Conservation (phyloP, 1,284 basidiomycete genomes). For the Violaceomyces palustris region DNA sequence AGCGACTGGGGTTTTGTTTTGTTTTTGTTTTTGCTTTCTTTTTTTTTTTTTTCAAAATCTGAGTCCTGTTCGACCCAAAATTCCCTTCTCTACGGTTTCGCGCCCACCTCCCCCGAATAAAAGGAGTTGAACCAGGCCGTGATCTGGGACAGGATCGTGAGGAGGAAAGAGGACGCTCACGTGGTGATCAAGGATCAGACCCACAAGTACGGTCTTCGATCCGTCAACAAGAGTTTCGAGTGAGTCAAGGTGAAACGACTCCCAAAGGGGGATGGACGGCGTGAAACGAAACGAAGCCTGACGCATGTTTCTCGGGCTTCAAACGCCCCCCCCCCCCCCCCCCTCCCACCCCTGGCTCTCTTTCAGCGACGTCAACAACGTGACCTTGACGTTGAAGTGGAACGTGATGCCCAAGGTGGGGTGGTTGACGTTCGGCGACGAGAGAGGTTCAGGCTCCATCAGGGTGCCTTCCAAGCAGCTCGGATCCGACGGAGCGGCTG, state of each 20-base stretch:
- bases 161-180: conserved; percentile 68
- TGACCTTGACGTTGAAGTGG: conserved; percentile 75
- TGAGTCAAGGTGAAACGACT: too few relatives aligned
- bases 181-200: conserved; percentile 62
- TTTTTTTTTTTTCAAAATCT: too few relatives aligned
- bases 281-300: too few relatives aligned
- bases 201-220: conserved; percentile 80
- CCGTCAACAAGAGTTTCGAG: conserved; percentile 71
- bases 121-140: conserved; percentile 76
- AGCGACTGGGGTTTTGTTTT: too few relatives aligned
- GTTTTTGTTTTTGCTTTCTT: too few relatives aligned
- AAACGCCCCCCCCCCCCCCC: too few relatives aligned
- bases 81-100: too few relatives aligned
- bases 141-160: conserved; percentile 84
- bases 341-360: too few relatives aligned
- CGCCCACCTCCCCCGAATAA: conserved; percentile 56
- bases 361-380: conserved; percentile 49
- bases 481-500: conserved; percentile 7
- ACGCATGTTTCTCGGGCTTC: too few relatives aligned
- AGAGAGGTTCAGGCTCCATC: conserved; percentile 8
- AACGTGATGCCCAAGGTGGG: conserved; percentile 88
- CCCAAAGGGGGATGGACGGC: too few relatives aligned
- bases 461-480: conserved; percentile 10
- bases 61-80: not conserved
- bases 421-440: conserved; percentile 55